Evolutionary conservation across 768 basidiomycete species (phyloP).

Genomic region (Inosperma sp.): DNA sequence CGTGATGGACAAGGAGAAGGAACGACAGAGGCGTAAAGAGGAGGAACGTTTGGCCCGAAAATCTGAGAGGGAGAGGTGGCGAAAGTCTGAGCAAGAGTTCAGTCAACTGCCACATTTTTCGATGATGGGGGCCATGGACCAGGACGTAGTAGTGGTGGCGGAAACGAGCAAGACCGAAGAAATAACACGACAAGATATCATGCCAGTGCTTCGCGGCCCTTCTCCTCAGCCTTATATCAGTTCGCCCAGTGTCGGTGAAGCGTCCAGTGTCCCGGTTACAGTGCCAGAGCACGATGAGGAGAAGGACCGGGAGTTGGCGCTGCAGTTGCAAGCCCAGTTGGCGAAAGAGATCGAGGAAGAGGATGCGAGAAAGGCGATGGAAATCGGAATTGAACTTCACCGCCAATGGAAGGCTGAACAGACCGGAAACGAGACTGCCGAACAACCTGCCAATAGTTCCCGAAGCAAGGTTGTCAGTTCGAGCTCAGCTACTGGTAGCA

Average conservation of each 20-base stretch:
- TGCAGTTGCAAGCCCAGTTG: conserved; percentile 6
- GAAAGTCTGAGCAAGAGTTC: conserved; percentile 15
- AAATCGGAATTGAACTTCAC: conserved; percentile 3
- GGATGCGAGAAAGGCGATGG: conserved; percentile 5
- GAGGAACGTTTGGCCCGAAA: conserved; percentile 7
- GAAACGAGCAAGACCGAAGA: too few species aligned
- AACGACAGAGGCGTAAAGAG: conserved; percentile 9
- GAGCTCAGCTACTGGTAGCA: neutral
- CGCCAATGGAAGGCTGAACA: conserved; percentile 7
- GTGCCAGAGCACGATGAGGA: neutral
- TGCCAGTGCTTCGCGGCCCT: too few species aligned
- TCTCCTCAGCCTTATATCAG: too few species aligned
- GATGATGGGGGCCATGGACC: neutral
- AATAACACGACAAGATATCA: too few species aligned
- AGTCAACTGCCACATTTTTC: conserved; percentile 13
- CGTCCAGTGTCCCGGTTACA: too few species aligned
- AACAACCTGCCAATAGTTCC: too few species aligned
- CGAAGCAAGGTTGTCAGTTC: neutral
- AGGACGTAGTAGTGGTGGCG: too few species aligned
- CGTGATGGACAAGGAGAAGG: neutral
- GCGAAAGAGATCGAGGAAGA: conserved; percentile 9
- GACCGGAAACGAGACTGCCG: neutral
- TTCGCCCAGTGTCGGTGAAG: too few species aligned
- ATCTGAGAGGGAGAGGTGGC: conserved; percentile 16
- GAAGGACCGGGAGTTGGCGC: conserved; percentile 2